These are phyloP conservation scores for Thermothielavioides terrestris DNA, from an alignment of 495 filamentous ascomycete genomes.

Conservation along the genomic window DNA sequence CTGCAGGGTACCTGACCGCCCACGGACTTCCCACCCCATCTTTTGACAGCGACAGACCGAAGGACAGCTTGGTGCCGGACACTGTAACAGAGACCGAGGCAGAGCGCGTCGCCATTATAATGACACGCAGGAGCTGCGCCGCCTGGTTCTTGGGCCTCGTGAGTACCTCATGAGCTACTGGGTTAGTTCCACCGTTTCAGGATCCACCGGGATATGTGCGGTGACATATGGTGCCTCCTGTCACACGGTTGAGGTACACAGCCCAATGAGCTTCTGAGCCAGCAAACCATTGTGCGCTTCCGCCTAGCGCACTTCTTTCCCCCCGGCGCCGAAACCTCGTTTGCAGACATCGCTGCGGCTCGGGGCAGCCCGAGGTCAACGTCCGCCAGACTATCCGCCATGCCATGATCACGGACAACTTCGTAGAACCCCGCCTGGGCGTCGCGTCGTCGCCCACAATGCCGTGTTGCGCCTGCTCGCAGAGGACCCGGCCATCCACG, in stretches of 20 bases:
- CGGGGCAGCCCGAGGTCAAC: background rate
- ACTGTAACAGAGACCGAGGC: background rate
- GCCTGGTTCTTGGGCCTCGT: background rate
- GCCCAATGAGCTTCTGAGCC: background rate
- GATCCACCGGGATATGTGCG: background rate
- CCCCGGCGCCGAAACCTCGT: background rate
- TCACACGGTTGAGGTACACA: background rate
- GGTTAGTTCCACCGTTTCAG: background rate
- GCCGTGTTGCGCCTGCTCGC: background rate
- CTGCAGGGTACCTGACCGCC: background rate
- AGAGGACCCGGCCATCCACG: background rate
- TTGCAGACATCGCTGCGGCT: background rate
- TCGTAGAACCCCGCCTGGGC: background rate
- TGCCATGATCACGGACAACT: background rate
- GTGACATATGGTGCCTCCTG: too few species aligned
- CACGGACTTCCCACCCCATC: background rate
- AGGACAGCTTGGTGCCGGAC: background rate
- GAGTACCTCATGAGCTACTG: background rate
- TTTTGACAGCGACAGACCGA: background rate
- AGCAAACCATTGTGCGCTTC: background rate
- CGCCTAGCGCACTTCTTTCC: background rate
- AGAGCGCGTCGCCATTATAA: background rate
- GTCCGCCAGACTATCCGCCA: background rate
- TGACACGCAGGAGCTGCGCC: background rate
- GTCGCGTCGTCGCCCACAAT: background rate